Evolutionary conservation across 257 asterid genomes (phyloP).

Genomic region (Anisodus acutangulus): DNA sequence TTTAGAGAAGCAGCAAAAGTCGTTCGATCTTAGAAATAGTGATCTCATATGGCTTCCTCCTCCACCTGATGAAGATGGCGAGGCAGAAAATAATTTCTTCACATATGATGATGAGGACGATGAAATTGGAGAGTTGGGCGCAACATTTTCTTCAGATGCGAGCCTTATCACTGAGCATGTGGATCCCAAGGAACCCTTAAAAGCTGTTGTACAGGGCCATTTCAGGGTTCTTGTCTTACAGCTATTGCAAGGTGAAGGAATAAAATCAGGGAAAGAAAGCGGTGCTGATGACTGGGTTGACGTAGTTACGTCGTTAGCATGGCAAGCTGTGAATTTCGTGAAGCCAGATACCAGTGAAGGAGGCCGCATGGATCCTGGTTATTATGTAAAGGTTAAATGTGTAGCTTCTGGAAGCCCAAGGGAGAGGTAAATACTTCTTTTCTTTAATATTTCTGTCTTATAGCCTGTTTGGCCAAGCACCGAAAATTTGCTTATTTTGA

Average conservation of each 20-base stretch:
- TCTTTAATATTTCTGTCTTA: conserved; percentile 40
- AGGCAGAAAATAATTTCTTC: conserved; percentile 59
- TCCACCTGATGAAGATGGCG: conserved; percentile 61
- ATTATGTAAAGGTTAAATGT: conserved; percentile 88
- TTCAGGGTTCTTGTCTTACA: conserved; percentile 90
- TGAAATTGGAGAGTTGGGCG: conserved; percentile 62
- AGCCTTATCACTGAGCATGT: conserved; percentile 37
- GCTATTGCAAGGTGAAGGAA: conserved; percentile 75
- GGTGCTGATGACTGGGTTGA: conserved; percentile 70
- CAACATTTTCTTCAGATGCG: conserved; percentile 48
- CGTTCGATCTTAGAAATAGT: conserved; percentile 68
- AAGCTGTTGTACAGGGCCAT: conserved; percentile 71
- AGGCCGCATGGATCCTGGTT: conserved; percentile 97
- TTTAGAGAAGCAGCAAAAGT: conserved; percentile 38
- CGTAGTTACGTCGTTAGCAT: conserved; percentile 64
- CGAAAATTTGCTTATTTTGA: too few relatives aligned
- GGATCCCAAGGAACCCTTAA: conserved; percentile 59
- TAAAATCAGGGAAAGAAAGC: conserved; percentile 48
- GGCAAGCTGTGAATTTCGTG: conserved; percentile 90
- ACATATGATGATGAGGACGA: conserved; percentile 81
- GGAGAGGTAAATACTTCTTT: conserved; percentile 62
- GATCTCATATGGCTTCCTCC: conserved; percentile 90
- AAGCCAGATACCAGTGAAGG: conserved; percentile 90
- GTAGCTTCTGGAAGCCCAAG: conserved; percentile 83
- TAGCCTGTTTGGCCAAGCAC: too few relatives aligned